Conservation (phyloP, 139 green algal species). For the Micractinium conductrix region DNA sequence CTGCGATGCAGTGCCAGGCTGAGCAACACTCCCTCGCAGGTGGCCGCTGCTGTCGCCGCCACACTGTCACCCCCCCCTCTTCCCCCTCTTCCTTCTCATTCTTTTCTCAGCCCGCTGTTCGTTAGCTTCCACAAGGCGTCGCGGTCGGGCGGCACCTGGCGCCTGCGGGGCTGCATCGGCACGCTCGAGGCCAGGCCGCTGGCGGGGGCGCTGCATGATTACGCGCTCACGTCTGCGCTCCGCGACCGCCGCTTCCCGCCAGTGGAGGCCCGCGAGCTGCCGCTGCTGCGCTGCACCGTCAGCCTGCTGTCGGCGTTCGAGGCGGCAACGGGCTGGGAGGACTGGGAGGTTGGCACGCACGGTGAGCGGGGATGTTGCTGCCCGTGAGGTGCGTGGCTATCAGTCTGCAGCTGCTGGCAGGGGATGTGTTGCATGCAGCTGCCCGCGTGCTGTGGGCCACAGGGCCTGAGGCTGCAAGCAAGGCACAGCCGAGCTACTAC, state of each 20-base stretch:
- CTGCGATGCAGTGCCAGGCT: no score
- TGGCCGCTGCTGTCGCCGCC: no score
- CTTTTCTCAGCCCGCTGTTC: conserved; percentile 68
- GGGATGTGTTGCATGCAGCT: not conserved
- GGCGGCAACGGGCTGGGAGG: conserved; percentile 56
- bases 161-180: conserved; percentile 85
- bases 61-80: no score
- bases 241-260: conserved; percentile 75
- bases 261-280: conserved; percentile 57
- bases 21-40: no score
- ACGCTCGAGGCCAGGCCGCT: conserved; percentile 74
- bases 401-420: no score
- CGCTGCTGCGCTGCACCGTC: conserved; percentile 78
- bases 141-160: conserved; percentile 15
- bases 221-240: conserved; percentile 78
- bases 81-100: not conserved
- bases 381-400: not conserved
- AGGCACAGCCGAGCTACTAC: no score
- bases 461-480: no score
- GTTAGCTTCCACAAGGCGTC: conserved; percentile 81
- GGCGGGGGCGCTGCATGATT: conserved; percentile 71
- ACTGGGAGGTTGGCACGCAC: conserved; percentile 74
- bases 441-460: not conserved
- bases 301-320: conserved; percentile 81
- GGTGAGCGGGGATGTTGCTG: conserved; percentile 16